A percentile compares a stretch with the other conserved stretches of the same genome.
phyloP scores from a whole-genome alignment of 2,329 filamentous ascomycete genomes.

The Trichoderma koningiopsis region DNA sequence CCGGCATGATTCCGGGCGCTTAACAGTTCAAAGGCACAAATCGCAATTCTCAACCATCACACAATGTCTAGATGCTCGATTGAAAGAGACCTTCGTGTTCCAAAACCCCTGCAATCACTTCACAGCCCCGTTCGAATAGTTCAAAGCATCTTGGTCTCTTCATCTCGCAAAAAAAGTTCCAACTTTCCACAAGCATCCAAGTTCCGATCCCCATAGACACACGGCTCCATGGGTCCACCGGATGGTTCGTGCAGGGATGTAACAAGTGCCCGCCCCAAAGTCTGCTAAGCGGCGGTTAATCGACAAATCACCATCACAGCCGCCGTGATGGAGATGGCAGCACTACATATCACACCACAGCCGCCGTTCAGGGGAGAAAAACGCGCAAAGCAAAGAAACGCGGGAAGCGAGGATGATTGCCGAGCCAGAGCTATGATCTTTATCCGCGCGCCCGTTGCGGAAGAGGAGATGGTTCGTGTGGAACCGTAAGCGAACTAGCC shows the following conservation, averaged over 20 bases:
- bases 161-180: background rate
- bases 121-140: background rate
- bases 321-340: slow-evolving; percentile 3
- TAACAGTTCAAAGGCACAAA: background rate
- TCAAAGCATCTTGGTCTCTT: background rate
- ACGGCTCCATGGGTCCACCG: background rate
- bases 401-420: slow-evolving; percentile 17
- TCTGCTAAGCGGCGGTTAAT: slow-evolving; percentile 23
- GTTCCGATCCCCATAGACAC: background rate
- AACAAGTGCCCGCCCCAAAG: background rate
- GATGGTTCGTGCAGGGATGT: background rate
- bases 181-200: background rate
- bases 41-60: background rate
- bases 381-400: background rate
- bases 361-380: background rate
- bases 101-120: background rate
- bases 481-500: slow-evolving; percentile 20
- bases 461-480: background rate
- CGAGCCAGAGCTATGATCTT: slow-evolving; percentile 1
- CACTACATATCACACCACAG: slow-evolving; percentile 16
- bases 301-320: slow-evolving; percentile 16
- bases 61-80: background rate
- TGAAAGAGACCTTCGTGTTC: background rate
- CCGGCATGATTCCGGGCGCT: background rate
- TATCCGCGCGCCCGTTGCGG: slow-evolving; percentile 7